Evolutionary conservation across 352 stramenopile genomes (phyloP).

Genomic region (Pythium sp.): DNA sequence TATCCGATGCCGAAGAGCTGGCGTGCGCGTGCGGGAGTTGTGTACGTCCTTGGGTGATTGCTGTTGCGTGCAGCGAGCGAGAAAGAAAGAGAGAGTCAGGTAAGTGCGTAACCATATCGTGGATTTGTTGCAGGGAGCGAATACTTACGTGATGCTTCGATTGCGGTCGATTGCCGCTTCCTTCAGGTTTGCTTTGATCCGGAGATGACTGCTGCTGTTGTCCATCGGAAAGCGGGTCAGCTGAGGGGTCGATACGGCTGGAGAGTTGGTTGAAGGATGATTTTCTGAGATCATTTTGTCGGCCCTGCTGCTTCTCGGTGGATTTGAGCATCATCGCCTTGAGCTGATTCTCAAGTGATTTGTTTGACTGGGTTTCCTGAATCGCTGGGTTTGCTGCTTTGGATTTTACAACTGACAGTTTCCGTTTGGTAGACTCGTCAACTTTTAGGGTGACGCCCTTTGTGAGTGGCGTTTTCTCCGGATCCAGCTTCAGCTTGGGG

Average conservation of each 20-base stretch:
- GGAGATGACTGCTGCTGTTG: neutral
- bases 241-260: neutral
- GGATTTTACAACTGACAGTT: neutral
- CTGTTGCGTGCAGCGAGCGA: constrained; percentile 16
- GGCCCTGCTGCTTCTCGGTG: neutral
- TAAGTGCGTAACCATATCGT: neutral
- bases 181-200: neutral
- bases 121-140: neutral
- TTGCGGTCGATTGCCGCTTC: neutral
- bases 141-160: constrained; percentile 7
- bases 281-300: constrained; percentile 1
- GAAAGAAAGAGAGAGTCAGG: neutral
- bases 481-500: constrained; percentile 38
- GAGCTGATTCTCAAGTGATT: constrained; percentile 19
- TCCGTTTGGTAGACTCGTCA: constrained; percentile 12
- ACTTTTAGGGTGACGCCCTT: constrained; percentile 46
- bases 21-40: constrained; percentile 34
- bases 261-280: neutral
- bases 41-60: constrained; percentile 29
- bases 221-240: neutral
- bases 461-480: constrained; percentile 34
- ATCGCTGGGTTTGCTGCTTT: neutral
- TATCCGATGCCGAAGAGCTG: constrained; percentile 24
- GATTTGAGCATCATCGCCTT: constrained; percentile 8
- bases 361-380: constrained; percentile 17